Base-by-base conservation (phyloP, 2,329 filamentous ascomycete species). In the Fusarium chlamydosporum region DNA sequence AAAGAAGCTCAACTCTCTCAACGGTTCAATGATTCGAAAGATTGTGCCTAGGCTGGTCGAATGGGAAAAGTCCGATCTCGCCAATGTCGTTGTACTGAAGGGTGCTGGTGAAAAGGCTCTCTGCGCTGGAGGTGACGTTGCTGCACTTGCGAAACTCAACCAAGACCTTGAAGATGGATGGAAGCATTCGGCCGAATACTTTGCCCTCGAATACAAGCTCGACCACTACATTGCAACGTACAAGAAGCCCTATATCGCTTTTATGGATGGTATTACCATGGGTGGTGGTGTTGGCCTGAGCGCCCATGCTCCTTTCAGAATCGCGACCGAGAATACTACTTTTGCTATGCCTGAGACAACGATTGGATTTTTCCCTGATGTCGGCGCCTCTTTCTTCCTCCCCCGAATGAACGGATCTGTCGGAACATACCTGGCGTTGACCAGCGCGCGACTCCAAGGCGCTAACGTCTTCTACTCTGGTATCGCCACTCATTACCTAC, bases 261-360 rank as follows among this genome's bases (percentile, higher is more conserved):
- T 98, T 77, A 96, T 99, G 91, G 96, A 99, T 76, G 96, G 96
- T 62, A 92, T 97, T 79, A 99, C 96, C 53, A 99, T 99, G 96
- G 96, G 96, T 57, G 96, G 96, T 57, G 96, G 96, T 71, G 96
- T 98, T 54, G 96, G 96, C 8, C 87, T 99, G 58, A 96, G 92
- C 79, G 88, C 97, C 53, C 96, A 99, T 80, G 95, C 96, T 4
- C 96, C 96, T 4, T 95, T 99, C 86, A 88, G 96, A 64, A 97
- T 99, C 77, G 96, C 96, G 37, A 99, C 96, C 4, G 96, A 99
- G 82, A 91, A 91, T 77, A 99, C 96, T 7, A 82, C 97, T 47
- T 98, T 99, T 76, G 94, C 96, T 72, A 99, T 99, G 96, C 96
- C 96, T 31, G 96, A 99, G 83, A 99, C 96, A 6, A 97, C 89